Conservation (phyloP, 805 yeast genomes). For the Kodamaea lidongshanica region DNA sequence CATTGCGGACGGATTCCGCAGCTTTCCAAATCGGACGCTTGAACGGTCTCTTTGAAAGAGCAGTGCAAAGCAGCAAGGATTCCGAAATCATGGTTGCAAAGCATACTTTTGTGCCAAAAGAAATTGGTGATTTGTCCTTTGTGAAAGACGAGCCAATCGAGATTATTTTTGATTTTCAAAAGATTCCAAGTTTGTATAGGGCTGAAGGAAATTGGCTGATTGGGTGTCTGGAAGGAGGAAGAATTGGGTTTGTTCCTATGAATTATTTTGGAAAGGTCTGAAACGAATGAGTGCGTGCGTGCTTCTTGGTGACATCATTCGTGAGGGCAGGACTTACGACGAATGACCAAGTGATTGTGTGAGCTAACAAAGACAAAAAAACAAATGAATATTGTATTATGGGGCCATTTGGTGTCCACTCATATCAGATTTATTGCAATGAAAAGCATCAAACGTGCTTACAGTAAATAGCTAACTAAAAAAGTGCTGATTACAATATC, state of each 20-base stretch:
- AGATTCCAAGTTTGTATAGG: slow-evolving; percentile 15
- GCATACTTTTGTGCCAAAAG: slow-evolving; percentile 24
- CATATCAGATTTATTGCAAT: too few species aligned
- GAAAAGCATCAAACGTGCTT: too few species aligned
- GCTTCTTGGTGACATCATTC: too few species aligned
- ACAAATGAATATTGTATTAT: too few species aligned
- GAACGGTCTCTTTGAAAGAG: slow-evolving; percentile 18
- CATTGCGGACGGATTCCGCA: slow-evolving; percentile 14
- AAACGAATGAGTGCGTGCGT: too few species aligned
- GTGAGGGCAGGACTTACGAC: too few species aligned
- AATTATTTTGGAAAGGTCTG: slow-evolving; percentile 4
- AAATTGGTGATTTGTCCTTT: slow-evolving; percentile 35
- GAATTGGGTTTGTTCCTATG: slow-evolving; percentile 34
- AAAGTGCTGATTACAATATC: too few species aligned
- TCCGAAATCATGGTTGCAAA: slow-evolving; percentile 12
- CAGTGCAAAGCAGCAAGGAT: slow-evolving; percentile 6
- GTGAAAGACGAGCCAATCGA: slow-evolving; percentile 28
- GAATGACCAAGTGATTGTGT: too few species aligned
- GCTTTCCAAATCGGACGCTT: slow-evolving; percentile 23
- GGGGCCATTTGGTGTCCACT: too few species aligned
- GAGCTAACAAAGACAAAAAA: too few species aligned
- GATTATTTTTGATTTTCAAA: slow-evolving; percentile 28
- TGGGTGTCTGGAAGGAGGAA: slow-evolving; percentile 18
- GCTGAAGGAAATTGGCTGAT: slow-evolving; percentile 28
- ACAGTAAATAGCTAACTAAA: too few species aligned